Conservation (phyloP, 176 grass and related monocot species). For the Calamus simplicifolius region DNA sequence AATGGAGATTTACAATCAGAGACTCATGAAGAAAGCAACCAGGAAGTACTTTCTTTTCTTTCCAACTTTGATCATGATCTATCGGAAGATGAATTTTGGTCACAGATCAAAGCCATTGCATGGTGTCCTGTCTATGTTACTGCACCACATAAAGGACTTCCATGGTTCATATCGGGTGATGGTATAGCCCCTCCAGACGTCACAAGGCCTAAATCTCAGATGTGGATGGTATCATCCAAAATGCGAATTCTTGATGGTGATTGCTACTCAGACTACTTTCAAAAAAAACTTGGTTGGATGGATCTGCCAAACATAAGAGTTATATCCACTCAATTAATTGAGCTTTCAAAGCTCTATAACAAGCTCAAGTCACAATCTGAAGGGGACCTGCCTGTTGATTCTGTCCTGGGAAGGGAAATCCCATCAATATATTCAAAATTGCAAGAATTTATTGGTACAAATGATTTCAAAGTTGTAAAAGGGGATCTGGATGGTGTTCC, state of each 20-base stretch:
- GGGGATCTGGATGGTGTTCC: slow-evolving; percentile 52
- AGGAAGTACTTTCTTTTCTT: slow-evolving; percentile 35
- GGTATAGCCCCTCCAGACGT: slow-evolving; percentile 55
- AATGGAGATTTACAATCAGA: slow-evolving; percentile 18
- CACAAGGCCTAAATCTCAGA: slow-evolving; percentile 80
- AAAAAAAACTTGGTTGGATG: slow-evolving; percentile 84
- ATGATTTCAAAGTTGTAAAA: slow-evolving; percentile 49
- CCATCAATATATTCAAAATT: slow-evolving; percentile 59
- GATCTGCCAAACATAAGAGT: slow-evolving; percentile 48
- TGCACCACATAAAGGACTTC: slow-evolving; percentile 63
- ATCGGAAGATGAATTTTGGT: slow-evolving; percentile 86
- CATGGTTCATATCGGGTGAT: slow-evolving; percentile 74
- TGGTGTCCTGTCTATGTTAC: slow-evolving; percentile 80
- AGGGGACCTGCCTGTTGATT: slow-evolving; percentile 45
- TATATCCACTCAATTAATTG: slow-evolving; percentile 67
- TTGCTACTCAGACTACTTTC: slow-evolving; percentile 66
- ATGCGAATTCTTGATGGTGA: slow-evolving; percentile 79
- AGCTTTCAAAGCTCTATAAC: slow-evolving; percentile 83
- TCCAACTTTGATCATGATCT: slow-evolving; percentile 67
- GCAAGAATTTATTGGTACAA: slow-evolving; percentile 50
- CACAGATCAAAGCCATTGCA: slow-evolving; percentile 60
- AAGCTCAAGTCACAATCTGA: slow-evolving; percentile 44
- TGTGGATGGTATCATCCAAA: slow-evolving; percentile 89
- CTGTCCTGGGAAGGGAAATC: slow-evolving; percentile 53
- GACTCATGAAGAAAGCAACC: slow-evolving; percentile 28